A percentile compares a stretch with the other conserved stretches of the same genome.
Conservation (phyloP, 192 early-diverging fungal species). For the Mortierella antarctica region DNA sequence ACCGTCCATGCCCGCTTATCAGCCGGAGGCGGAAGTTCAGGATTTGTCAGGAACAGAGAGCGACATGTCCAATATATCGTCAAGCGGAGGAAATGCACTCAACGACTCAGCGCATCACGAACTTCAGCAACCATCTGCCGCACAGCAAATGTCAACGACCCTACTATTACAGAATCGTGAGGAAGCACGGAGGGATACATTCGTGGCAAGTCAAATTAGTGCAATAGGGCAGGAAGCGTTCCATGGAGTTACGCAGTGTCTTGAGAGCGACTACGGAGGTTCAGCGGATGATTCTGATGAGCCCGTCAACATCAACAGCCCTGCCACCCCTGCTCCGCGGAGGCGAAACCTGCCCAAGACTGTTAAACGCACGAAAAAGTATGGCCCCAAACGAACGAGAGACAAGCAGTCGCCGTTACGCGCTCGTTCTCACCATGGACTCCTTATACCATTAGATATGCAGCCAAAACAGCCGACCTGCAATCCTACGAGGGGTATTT, state of each 20-base stretch:
- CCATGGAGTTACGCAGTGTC: too few species aligned
- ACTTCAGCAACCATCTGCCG: background rate
- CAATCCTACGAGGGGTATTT: conserved; percentile 6
- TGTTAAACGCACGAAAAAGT: background rate
- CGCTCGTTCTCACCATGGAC: background rate
- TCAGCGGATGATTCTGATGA: too few species aligned
- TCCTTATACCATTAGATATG: background rate
- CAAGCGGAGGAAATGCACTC: background rate
- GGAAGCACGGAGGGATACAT: background rate
- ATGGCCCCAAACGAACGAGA: background rate
- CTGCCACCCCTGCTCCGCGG: too few species aligned
- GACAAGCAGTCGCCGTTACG: background rate
- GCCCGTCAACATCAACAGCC: too few species aligned
- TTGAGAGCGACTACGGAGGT: too few species aligned
- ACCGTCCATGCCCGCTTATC: conserved; percentile 1
- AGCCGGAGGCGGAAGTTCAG: conserved; percentile 27
- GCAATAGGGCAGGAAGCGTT: too few species aligned
- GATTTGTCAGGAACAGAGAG: conserved; percentile 23
- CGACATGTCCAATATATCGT: background rate
- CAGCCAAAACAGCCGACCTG: background rate
- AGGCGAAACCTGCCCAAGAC: too few species aligned
- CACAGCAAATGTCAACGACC: background rate
- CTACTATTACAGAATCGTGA: background rate
- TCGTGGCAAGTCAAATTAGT: background rate
- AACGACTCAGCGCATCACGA: background rate